A percentile compares a stretch with the other conserved stretches of the same genome.
Evolutionary conservation across 352 stramenopile genomes (phyloP).

Genomic region (Pythium phragmiticola): DNA sequence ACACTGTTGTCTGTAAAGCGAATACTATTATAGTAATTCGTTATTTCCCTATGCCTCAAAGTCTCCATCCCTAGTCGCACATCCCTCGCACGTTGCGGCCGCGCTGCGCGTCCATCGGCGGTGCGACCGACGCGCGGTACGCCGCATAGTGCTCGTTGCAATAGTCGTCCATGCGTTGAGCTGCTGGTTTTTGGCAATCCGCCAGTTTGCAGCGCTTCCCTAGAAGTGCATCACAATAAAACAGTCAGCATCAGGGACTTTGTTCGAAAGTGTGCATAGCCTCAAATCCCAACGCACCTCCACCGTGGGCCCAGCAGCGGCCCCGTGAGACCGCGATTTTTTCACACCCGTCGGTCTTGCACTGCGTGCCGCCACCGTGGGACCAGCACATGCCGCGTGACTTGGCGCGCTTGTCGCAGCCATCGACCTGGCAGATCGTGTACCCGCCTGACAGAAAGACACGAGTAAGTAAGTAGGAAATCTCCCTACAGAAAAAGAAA

Average conservation of each 20-base stretch:
- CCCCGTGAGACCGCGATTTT: constrained; percentile 16
- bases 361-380: constrained; percentile 26
- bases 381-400: constrained; percentile 28
- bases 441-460: constrained; percentile 24
- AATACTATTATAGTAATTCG: no score
- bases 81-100: not conserved
- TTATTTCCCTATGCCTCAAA: no score
- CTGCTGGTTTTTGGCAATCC: constrained; percentile 40
- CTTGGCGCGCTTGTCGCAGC: constrained; percentile 26
- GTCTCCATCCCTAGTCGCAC: not conserved
- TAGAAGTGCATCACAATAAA: not conserved
- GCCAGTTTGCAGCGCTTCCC: constrained; percentile 16
- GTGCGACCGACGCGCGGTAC: not conserved
- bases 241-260: not conserved
- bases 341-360: constrained; percentile 23
- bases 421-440: constrained; percentile 36
- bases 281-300: not conserved
- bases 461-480: no score
- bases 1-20: no score
- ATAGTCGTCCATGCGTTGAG: constrained; percentile 45
- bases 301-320: constrained; percentile 17
- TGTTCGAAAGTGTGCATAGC: not conserved
- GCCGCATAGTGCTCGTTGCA: constrained; percentile 41
- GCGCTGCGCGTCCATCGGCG: not conserved
- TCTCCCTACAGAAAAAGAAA: no score